phyloP scores from a whole-genome alignment of 2,329 filamentous ascomycete genomes.

The Hymenoscyphus albidus region DNA sequence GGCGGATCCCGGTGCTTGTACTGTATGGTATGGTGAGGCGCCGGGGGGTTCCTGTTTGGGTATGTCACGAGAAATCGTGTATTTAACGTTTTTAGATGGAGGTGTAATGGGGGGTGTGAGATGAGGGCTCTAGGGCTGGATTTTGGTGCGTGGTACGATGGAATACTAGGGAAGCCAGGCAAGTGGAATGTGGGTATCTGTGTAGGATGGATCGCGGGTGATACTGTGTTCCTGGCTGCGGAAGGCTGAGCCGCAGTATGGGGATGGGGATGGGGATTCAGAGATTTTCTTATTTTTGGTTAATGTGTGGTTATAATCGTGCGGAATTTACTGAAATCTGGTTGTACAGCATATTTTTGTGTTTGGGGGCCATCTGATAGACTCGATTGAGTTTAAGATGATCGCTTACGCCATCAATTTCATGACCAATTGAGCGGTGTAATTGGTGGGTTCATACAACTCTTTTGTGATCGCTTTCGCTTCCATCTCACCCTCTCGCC shows the following conservation, averaged over 20 bases:
- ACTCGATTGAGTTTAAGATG: not conserved
- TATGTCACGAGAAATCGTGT: no score
- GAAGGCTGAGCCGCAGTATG: not conserved
- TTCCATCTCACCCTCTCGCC: not conserved
- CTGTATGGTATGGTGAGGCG: no score
- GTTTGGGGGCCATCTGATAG: not conserved
- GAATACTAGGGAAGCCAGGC: not conserved
- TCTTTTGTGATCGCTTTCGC: not conserved
- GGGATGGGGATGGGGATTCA: not conserved
- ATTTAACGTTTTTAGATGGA: no score
- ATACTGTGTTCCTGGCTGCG: not conserved
- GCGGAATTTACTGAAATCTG: not conserved
- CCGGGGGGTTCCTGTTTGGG: no score
- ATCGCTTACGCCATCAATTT: conserved; percentile 1
- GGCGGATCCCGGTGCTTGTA: no score
- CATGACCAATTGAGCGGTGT: not conserved
- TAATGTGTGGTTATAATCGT: not conserved
- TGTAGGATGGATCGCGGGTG: not conserved
- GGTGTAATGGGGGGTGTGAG: no score
- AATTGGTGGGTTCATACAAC: conserved; percentile 6
- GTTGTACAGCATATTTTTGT: not conserved
- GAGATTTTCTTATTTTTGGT: no score
- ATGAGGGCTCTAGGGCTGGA: no score
- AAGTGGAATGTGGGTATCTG: not conserved
- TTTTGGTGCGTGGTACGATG: no score